Conservation (phyloP, 2,329 filamentous ascomycete genomes). For the Monilinia fructicola region DNA sequence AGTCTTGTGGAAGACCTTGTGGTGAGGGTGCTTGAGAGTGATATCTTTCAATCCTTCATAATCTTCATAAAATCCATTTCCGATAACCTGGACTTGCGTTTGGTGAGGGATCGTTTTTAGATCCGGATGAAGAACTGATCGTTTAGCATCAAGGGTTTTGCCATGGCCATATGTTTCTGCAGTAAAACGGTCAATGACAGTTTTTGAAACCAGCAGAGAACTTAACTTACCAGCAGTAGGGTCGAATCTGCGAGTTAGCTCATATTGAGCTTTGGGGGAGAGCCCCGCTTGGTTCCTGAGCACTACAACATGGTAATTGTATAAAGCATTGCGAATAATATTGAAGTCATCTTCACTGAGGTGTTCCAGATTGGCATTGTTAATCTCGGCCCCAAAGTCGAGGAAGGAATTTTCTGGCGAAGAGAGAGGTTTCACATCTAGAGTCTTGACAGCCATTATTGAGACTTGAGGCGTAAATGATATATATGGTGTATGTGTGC, state of each 20-base stretch:
- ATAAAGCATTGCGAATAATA: constrained; percentile 63
- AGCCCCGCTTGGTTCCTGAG: constrained; percentile 66
- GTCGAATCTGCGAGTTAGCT: constrained; percentile 73
- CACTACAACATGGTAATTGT: constrained; percentile 66
- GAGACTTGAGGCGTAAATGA: background rate
- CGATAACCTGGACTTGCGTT: constrained; percentile 77
- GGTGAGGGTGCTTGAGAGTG: constrained; percentile 71
- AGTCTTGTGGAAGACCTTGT: constrained; percentile 71
- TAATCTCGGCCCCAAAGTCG: constrained; percentile 61
- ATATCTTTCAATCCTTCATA: constrained; percentile 72
- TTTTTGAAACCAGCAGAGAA: background rate
- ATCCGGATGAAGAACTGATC: constrained; percentile 69
- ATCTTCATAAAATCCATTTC: constrained; percentile 66
- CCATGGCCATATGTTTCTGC: constrained; percentile 67
- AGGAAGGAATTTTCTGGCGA: constrained; percentile 42
- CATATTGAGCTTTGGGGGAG: constrained; percentile 69
- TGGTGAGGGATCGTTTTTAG: constrained; percentile 79
- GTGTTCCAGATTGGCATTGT: constrained; percentile 60
- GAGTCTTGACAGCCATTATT: constrained; percentile 38
- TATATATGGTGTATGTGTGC: background rate
- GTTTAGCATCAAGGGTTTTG: constrained; percentile 66
- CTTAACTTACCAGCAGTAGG: constrained; percentile 48
- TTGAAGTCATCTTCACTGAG: constrained; percentile 65
- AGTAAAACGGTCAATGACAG: background rate
- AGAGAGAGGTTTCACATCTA: constrained; percentile 35